These are phyloP conservation scores for Saccharum hybrid DNA, from an alignment of 202 grass and related monocot genomes.

Conservation along the genomic window DNA sequence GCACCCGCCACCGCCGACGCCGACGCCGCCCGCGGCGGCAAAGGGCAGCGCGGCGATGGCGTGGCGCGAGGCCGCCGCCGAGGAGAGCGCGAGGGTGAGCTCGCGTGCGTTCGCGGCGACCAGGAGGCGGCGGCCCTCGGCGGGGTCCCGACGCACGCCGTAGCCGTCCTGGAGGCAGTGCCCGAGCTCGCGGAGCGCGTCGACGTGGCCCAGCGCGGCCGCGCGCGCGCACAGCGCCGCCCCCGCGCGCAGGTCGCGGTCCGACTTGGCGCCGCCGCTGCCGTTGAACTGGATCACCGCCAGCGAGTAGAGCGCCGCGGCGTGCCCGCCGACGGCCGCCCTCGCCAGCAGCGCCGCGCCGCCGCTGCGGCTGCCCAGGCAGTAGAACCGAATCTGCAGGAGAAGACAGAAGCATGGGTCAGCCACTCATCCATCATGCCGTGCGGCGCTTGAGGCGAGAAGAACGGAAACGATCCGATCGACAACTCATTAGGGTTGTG, in stretches of 20 bases:
- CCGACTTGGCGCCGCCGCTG: conserved; percentile 74
- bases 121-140: conserved; percentile 72
- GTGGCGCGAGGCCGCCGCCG: not conserved
- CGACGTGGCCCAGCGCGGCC: conserved; percentile 71
- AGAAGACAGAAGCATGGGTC: not conserved
- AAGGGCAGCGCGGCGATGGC: conserved; percentile 8
- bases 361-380: conserved; percentile 58
- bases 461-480: conserved; percentile 6
- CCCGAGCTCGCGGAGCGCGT: conserved; percentile 90
- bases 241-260: conserved; percentile 75
- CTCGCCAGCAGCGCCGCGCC: conserved; percentile 74
- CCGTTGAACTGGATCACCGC: conserved; percentile 94
- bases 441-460: not conserved
- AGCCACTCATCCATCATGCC: not conserved
- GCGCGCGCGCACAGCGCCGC: conserved; percentile 81
- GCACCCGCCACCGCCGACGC: not conserved
- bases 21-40: not conserved
- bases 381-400: conserved; percentile 86
- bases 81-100: conserved; percentile 55
- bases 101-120: conserved; percentile 73
- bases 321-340: conserved; percentile 74
- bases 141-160: conserved; percentile 69
- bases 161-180: conserved; percentile 99
- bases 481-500: not conserved
- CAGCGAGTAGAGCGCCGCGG: conserved; percentile 79